Percentiles rank a stretch among this genome's conserved stretches.
Evolutionary conservation across 441 rosid genomes (phyloP).

Genomic region (Eruca vesicaria): DNA sequence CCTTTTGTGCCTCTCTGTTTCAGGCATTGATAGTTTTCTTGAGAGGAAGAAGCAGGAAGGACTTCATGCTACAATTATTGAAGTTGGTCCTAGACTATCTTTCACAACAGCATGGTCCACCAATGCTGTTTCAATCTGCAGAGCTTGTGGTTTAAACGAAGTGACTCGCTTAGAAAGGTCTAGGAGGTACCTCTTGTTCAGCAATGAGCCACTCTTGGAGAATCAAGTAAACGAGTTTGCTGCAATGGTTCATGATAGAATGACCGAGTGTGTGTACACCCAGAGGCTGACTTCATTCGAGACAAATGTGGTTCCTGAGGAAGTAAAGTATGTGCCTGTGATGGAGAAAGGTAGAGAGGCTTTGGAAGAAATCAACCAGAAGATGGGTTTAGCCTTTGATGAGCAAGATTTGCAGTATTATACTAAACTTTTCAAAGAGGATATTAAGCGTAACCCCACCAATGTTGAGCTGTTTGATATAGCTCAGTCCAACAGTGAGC

Average conservation of each 20-base stretch:
- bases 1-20: constrained; percentile 4
- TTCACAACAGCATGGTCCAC: constrained; percentile 98
- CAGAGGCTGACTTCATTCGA: constrained; percentile 63
- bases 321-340: constrained; percentile 65
- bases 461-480: constrained; percentile 95
- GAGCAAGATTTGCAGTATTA: constrained; percentile 94
- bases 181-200: constrained; percentile 73
- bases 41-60: constrained; percentile 75
- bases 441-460: constrained; percentile 75
- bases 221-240: constrained; percentile 65
- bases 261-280: constrained; percentile 81
- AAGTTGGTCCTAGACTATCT: constrained; percentile 91
- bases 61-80: constrained; percentile 55
- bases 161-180: constrained; percentile 88
- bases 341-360: constrained; percentile 89
- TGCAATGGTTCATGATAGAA: constrained; percentile 83
- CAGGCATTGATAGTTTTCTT: constrained; percentile 72
- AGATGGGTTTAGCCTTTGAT: constrained; percentile 96
- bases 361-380: constrained; percentile 81
- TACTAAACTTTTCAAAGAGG: constrained; percentile 71
- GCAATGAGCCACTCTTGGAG: constrained; percentile 55
- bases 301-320: constrained; percentile 74
- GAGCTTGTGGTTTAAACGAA: constrained; percentile 71
- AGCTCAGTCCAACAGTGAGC: constrained; percentile 95
- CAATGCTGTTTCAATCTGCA: constrained; percentile 85